These are phyloP conservation scores for Fusarium longipes DNA, from an alignment of 2,329 filamentous ascomycete species.

Conservation along the genomic window DNA sequence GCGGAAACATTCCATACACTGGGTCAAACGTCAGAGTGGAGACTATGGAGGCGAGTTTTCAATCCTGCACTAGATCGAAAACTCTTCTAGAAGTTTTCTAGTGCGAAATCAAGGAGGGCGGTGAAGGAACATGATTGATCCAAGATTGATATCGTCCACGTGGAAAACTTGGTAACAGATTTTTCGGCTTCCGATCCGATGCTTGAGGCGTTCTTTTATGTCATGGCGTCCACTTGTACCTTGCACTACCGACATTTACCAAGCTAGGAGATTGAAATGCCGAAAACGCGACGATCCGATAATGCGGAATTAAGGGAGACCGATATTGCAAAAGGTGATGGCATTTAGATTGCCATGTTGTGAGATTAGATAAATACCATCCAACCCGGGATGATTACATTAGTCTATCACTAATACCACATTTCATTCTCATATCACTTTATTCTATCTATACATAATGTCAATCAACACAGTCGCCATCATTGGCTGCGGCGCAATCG, in stretches of 20 bases:
- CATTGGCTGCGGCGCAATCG: conserved; percentile 22
- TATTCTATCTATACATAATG: neutral
- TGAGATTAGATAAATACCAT: neutral
- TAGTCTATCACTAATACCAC: too few species aligned
- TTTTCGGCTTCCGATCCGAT: neutral
- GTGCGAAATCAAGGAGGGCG: neutral
- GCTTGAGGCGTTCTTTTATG: neutral
- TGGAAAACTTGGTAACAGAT: neutral
- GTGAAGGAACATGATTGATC: neutral
- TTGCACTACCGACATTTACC: neutral
- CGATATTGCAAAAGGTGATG: neutral
- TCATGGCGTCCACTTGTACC: neutral
- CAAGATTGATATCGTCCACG: neutral
- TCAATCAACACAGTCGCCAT: conserved; percentile 18
- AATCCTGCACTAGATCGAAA: neutral
- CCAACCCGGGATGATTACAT: fast-evolving
- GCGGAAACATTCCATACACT: neutral
- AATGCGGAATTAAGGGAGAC: neutral
- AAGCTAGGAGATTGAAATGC: neutral
- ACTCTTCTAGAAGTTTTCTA: neutral
- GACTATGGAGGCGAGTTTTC: neutral
- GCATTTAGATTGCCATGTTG: neutral
- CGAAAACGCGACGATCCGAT: neutral
- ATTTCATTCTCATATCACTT: neutral
- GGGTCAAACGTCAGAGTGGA: neutral